These are phyloP conservation scores for Cutaneotrichosporon sp. DNA, from an alignment of 1,284 basidiomycete genomes.

Conservation along the genomic window DNA sequence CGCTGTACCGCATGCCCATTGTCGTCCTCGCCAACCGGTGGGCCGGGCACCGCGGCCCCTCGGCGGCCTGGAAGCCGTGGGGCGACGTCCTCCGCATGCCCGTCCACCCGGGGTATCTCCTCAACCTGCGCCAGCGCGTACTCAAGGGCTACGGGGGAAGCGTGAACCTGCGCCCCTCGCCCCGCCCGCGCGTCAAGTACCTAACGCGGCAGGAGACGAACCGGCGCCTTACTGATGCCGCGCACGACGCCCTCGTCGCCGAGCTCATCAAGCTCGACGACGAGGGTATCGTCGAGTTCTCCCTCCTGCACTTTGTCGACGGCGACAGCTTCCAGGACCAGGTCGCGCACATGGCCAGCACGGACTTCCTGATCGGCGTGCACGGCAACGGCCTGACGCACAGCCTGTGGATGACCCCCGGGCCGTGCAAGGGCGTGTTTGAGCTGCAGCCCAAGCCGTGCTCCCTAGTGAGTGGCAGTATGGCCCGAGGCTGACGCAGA, in stretches of 20 bases:
- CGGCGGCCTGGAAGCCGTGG: slow-evolving; percentile 31
- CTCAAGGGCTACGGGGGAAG: slow-evolving; percentile 26
- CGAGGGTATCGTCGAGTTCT: slow-evolving; percentile 15
- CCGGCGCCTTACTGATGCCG: slow-evolving; percentile 49
- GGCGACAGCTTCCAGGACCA: slow-evolving; percentile 13
- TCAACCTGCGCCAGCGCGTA: slow-evolving; percentile 29
- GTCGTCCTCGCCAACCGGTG: slow-evolving; percentile 27
- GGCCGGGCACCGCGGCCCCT: slow-evolving; percentile 31
- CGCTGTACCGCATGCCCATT: slow-evolving; percentile 29
- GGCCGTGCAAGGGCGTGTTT: slow-evolving; percentile 62
- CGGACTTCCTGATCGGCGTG: slow-evolving; percentile 51
- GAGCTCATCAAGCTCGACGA: slow-evolving; percentile 52
- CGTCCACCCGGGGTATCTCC: slow-evolving; percentile 29
- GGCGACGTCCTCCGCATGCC: slow-evolving; percentile 40
- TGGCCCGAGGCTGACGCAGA: slow-evolving; percentile 18
- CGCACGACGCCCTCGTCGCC: slow-evolving; percentile 35
- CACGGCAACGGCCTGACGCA: slow-evolving; percentile 78
- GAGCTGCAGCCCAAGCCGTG: slow-evolving; percentile 24
- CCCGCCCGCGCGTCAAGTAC: slow-evolving; percentile 17
- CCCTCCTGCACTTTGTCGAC: slow-evolving; percentile 14
- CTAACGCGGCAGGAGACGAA: slow-evolving; percentile 59
- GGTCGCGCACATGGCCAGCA: slow-evolving; percentile 15
- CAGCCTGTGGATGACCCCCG: slow-evolving; percentile 72
- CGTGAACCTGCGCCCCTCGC: slow-evolving; percentile 2
- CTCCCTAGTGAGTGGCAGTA: slow-evolving; percentile 13